These are phyloP conservation scores for Cercospora sesami DNA, from an alignment of 2,329 filamentous ascomycete species.

Conservation along the genomic window DNA sequence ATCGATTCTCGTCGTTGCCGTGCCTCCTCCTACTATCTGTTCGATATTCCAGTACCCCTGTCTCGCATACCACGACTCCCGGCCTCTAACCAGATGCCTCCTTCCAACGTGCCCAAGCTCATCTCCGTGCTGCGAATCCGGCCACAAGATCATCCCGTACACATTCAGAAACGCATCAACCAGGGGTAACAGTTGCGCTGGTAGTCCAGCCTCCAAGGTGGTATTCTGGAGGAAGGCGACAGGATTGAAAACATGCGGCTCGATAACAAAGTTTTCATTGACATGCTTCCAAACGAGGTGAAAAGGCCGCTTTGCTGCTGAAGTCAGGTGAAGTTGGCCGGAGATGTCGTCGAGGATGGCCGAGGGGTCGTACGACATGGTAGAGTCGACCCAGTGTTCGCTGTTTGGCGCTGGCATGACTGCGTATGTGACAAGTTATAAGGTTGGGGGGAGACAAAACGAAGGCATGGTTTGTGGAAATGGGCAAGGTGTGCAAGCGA, in stretches of 20 bases:
- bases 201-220: background rate
- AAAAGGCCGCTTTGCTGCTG: background rate
- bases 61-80: background rate
- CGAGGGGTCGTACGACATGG: background rate
- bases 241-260: background rate
- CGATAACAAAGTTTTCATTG: background rate
- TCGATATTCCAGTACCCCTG: background rate
- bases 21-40: background rate
- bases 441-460: background rate
- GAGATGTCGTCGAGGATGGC: background rate
- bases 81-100: background rate
- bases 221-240: background rate
- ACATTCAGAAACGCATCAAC: background rate
- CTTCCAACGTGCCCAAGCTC: background rate
- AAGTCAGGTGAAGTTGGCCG: background rate
- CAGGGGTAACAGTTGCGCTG: background rate
- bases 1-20: background rate
- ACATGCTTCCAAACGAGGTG: background rate
- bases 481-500: background rate
- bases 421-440: background rate
- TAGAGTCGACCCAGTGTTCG: background rate
- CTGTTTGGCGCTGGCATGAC: background rate
- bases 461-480: background rate
- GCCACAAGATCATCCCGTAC: slow-evolving; percentile 3
- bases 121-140: background rate